phyloP scores from a whole-genome alignment of 257 asterid species.

The Nicotiana otophora region DNA sequence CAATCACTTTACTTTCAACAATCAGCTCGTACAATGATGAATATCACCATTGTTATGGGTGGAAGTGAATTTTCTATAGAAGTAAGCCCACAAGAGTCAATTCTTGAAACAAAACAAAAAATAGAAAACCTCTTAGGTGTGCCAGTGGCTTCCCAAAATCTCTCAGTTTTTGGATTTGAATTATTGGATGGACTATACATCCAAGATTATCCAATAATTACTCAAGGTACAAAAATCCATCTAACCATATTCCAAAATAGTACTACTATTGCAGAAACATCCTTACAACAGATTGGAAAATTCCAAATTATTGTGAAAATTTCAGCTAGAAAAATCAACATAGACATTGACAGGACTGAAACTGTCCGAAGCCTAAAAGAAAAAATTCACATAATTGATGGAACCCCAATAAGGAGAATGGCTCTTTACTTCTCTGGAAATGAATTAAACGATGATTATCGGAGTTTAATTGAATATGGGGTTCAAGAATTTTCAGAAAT shows the following conservation, averaged over 20 bases:
- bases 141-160: slow-evolving; percentile 46
- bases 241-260: slow-evolving; percentile 16
- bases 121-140: slow-evolving; percentile 39
- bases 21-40: slow-evolving; percentile 21
- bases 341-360: slow-evolving; percentile 45
- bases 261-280: not conserved
- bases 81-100: slow-evolving; percentile 42
- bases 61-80: slow-evolving; percentile 43
- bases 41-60: slow-evolving; percentile 27
- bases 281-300: not conserved
- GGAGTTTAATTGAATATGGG: slow-evolving; percentile 41
- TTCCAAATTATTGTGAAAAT: slow-evolving; percentile 37
- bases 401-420: slow-evolving; percentile 60
- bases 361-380: slow-evolving; percentile 67
- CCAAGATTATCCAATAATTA: slow-evolving; percentile 50
- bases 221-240: slow-evolving; percentile 40
- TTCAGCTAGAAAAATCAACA: slow-evolving; percentile 33
- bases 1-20: not conserved
- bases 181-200: slow-evolving; percentile 54
- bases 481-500: slow-evolving; percentile 38
- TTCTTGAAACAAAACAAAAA: slow-evolving; percentile 41
- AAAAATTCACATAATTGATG: slow-evolving; percentile 65
- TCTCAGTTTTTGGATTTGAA: slow-evolving; percentile 49
- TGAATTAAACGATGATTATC: slow-evolving; percentile 53
- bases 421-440: slow-evolving; percentile 37